A percentile compares a stretch with the other conserved stretches of the same genome.
Conservation (phyloP, 257 asterid species). For the Forsythia suspensa region DNA sequence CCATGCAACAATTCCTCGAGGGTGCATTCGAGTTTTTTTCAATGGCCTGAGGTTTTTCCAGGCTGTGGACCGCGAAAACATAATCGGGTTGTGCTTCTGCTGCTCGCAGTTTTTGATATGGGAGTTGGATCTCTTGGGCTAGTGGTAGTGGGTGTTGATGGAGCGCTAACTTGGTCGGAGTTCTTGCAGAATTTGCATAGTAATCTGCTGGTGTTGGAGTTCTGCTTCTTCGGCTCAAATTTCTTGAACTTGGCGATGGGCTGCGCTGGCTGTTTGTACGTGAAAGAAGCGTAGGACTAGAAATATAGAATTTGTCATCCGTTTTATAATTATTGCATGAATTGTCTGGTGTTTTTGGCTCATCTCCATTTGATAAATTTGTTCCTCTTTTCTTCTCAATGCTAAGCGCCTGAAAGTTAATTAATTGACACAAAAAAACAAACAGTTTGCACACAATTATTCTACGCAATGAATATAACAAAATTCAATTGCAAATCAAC, state of each 20-base stretch:
- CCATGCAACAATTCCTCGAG: conserved; percentile 85
- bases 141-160: conserved; percentile 45
- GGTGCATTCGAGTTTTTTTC: conserved; percentile 80
- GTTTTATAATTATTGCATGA: background rate
- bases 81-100: conserved; percentile 60
- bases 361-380: conserved; percentile 7
- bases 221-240: conserved; percentile 23
- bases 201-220: conserved; percentile 18
- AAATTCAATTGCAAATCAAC: background rate
- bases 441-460: background rate
- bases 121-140: conserved; percentile 26
- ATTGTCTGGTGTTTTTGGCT: conserved; percentile 11
- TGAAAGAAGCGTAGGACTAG: conserved; percentile 37
- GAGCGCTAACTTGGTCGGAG: conserved; percentile 36
- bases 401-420: conserved; percentile 35
- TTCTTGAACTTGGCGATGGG: conserved; percentile 19
- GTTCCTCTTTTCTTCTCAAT: conserved; percentile 33
- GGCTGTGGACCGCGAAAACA: conserved; percentile 68
- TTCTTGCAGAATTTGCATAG: conserved; percentile 20
- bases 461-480: background rate
- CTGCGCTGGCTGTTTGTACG: conserved; percentile 30
- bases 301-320: conserved; percentile 32
- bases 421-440: background rate
- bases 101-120: conserved; percentile 46
- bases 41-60: conserved; percentile 62